phyloP scores from a whole-genome alignment of 2,329 filamentous ascomycete species.

The Pseudogymnoascus sp. region DNA sequence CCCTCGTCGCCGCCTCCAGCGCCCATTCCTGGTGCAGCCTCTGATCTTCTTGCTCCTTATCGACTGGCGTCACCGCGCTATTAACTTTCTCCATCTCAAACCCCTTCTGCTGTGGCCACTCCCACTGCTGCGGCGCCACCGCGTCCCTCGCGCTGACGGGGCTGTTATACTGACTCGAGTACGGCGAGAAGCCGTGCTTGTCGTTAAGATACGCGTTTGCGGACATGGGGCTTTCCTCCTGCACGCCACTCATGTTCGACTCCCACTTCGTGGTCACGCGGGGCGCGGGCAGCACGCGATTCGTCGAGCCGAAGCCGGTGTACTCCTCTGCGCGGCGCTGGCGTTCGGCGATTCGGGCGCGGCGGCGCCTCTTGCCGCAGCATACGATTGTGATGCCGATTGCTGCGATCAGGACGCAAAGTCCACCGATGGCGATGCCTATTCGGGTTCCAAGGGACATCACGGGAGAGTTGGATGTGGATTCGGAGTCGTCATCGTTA shows the following conservation, averaged over 20 bases:
- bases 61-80: background rate
- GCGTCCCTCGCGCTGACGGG: constrained; percentile 34
- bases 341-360: constrained; percentile 42
- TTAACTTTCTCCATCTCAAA: constrained; percentile 11
- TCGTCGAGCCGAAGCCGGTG: constrained; percentile 32
- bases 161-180: constrained; percentile 52
- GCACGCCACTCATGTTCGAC: constrained; percentile 5
- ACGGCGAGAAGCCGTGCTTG: constrained; percentile 50
- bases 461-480: constrained; percentile 29
- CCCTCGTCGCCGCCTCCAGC: constrained; percentile 8
- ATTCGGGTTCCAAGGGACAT: constrained; percentile 49
- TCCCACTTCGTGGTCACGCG: constrained; percentile 5
- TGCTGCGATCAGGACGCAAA: constrained; percentile 41
- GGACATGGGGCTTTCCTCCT: constrained; percentile 25
- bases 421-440: constrained; percentile 47
- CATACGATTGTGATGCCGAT: constrained; percentile 48
- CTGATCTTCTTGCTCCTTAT: constrained; percentile 8
- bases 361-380: constrained; percentile 49
- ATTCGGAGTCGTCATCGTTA: background rate
- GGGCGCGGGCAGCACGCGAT: constrained; percentile 21
- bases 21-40: constrained; percentile 4
- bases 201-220: constrained; percentile 30
- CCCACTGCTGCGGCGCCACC: constrained; percentile 14
- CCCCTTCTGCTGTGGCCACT: constrained; percentile 16
- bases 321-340: constrained; percentile 12